phyloP scores from a whole-genome alignment of 805 yeast species.

The Blastobotrys muscicola region DNA sequence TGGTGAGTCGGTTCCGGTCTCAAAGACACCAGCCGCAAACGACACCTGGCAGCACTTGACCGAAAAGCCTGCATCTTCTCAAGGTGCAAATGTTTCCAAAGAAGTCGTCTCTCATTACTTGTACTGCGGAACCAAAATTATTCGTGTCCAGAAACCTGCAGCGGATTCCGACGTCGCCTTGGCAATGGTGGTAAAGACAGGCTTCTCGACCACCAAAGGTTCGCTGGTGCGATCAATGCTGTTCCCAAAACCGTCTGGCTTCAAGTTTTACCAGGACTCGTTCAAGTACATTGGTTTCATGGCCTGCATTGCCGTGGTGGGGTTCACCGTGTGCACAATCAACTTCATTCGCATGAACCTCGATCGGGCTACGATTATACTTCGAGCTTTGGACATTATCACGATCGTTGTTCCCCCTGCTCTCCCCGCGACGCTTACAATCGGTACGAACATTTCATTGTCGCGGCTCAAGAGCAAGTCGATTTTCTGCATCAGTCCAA shows the following conservation, averaged over 20 bases:
- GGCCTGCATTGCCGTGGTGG: constrained; percentile 75
- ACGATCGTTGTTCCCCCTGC: constrained; percentile 99
- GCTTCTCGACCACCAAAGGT: constrained; percentile 94
- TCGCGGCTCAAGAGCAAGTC: constrained; percentile 56
- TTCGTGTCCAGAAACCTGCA: constrained; percentile 65
- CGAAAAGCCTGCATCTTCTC: constrained; percentile 26
- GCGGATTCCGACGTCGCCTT: constrained; percentile 57
- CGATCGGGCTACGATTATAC: constrained; percentile 55
- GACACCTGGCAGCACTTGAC: constrained; percentile 50
- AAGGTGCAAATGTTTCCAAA: constrained; percentile 47
- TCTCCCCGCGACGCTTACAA: constrained; percentile 91
- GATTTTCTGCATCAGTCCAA: constrained; percentile 88
- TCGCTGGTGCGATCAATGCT: constrained; percentile 89
- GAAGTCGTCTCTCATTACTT: constrained; percentile 65
- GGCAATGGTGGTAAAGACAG: constrained; percentile 82
- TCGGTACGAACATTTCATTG: constrained; percentile 91
- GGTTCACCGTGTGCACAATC: constrained; percentile 74
- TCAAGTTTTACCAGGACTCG: constrained; percentile 88
- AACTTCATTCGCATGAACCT: constrained; percentile 74
- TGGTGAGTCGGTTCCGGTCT: constrained; percentile 96
- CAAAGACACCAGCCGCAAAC: constrained; percentile 59
- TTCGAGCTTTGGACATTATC: constrained; percentile 86
- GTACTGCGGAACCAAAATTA: constrained; percentile 82
- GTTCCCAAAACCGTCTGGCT: constrained; percentile 89
- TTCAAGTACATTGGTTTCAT: constrained; percentile 93